Evolutionary conservation across 2,329 filamentous ascomycete genomes (phyloP), one percentile per base, ranked within the genome.

Genomic region (Colletotrichum australisinense): DNA sequence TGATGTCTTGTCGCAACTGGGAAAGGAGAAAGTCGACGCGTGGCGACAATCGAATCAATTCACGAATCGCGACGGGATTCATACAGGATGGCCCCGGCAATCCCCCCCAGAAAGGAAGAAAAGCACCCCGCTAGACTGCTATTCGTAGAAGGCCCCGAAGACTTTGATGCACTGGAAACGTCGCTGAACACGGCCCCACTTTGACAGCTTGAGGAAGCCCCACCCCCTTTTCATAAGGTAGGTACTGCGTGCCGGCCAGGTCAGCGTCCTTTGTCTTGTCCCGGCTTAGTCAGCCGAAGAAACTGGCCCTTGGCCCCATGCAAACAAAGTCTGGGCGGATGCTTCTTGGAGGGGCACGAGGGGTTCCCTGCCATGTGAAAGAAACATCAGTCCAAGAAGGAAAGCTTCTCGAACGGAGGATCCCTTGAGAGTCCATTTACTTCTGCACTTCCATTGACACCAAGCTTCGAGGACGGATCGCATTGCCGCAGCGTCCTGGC

Each of bases 21-120:
- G 58, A 49, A 59, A 72, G 53, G 69, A 74, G 58, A 72, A 68
- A 64, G 69, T 49, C 19, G 19, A 74, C 68, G 72, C 68, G 69
- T 74, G 72, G 68, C 69, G 63, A 72, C 26, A 63, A 42, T 42
- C 30, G 35, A 38, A 58, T 52, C 28, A 66, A 66, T 71, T 71
- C 67, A 73, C 71, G 67, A 64, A 73, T 70, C 67, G 52, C 60
- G 67, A 22, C 19, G 8, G 8, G 42, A 73, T 73, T 32, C 63
- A 46, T 62, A 66, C 62, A 38, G 60, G 56, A 57, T 32, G 67
- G 64, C 53, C 67, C 67, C 65, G 62, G 56, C 56, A 63, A 42
- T 26, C 38, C 38, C 35, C 46, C 22, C 60, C 32, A 62, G 35
- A 26, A 62, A 67, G 52, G 24, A 30, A 32, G 19, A 7, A 42